A percentile compares a stretch with the other conserved stretches of the same genome.
Evolutionary conservation across 192 early-diverging fungal genomes (phyloP).

Genomic region (Entomortierella parvispora): DNA sequence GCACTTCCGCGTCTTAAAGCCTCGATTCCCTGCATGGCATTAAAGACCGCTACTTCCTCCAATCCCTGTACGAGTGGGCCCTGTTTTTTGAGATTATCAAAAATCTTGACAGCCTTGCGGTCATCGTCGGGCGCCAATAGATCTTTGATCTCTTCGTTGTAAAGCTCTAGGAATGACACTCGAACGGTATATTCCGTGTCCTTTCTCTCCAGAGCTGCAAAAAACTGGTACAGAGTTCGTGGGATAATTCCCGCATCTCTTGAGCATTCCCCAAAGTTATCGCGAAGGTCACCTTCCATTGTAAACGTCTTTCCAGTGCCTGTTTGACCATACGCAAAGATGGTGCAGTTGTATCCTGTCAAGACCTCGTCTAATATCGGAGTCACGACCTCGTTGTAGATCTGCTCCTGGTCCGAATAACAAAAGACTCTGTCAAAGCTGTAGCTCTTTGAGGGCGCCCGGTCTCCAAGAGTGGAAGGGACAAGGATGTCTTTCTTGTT

Average conservation of each 20-base stretch:
- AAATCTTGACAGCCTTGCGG: constrained; percentile 69
- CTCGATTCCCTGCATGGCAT: constrained; percentile 76
- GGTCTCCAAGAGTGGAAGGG: constrained; percentile 56
- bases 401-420: constrained; percentile 75
- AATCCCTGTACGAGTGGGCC: constrained; percentile 85
- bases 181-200: constrained; percentile 82
- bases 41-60: constrained; percentile 81
- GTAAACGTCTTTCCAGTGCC: constrained; percentile 97
- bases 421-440: constrained; percentile 94
- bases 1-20: constrained; percentile 76
- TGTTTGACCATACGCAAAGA: constrained; percentile 90
- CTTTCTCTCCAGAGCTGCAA: constrained; percentile 75
- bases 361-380: constrained; percentile 87
- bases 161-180: constrained; percentile 92
- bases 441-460: constrained; percentile 74
- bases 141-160: constrained; percentile 97
- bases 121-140: constrained; percentile 72
- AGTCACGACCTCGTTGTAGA: constrained; percentile 81
- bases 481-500: constrained; percentile 71
- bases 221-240: constrained; percentile 82
- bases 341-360: constrained; percentile 78
- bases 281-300: constrained; percentile 90
- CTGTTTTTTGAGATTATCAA: constrained; percentile 74
- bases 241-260: constrained; percentile 90
- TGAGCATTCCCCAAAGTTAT: constrained; percentile 53